Percentiles rank a stretch among this genome's conserved stretches.
These are phyloP conservation scores for Eutrema heterophyllum DNA, from an alignment of 345 rosid genomes.

Conservation along the genomic window DNA sequence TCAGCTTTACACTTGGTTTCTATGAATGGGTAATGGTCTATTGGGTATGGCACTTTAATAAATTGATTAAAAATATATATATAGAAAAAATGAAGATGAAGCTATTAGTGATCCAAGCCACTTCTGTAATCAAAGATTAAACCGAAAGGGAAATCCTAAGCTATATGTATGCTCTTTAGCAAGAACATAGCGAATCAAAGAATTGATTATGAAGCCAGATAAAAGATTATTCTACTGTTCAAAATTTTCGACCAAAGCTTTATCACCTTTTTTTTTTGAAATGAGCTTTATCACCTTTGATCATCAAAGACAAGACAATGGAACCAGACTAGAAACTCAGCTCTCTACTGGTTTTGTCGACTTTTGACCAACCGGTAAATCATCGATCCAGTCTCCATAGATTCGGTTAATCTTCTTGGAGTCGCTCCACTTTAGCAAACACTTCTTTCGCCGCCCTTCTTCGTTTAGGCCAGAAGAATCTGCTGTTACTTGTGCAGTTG, in stretches of 20 bases:
- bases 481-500: conserved; percentile 16
- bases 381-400: conserved; percentile 94
- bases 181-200: conserved; percentile 23
- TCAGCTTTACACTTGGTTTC: not conserved
- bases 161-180: conserved; percentile 3
- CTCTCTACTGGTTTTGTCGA: conserved; percentile 45
- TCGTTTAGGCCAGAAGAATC: conserved; percentile 39
- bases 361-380: conserved; percentile 56
- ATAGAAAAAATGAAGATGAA: not conserved
- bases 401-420: conserved; percentile 77
- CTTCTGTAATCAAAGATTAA: conserved; percentile 8
- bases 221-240: conserved; percentile 19
- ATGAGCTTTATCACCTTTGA: conserved; percentile 25
- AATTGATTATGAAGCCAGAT: conserved; percentile 18
- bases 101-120: conserved; percentile 6
- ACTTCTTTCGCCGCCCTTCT: conserved; percentile 52
- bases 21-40: not conserved
- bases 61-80: not conserved
- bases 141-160: conserved; percentile 9
- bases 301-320: conserved; percentile 19
- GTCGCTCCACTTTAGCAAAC: conserved; percentile 72
- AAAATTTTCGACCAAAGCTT: conserved; percentile 32
- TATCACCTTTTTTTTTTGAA: too few relatives aligned
- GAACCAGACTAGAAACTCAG: conserved; percentile 28
- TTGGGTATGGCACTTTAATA: not conserved